phyloP scores from a whole-genome alignment of 1,284 basidiomycete species.

The Albatrellus sp. region DNA sequence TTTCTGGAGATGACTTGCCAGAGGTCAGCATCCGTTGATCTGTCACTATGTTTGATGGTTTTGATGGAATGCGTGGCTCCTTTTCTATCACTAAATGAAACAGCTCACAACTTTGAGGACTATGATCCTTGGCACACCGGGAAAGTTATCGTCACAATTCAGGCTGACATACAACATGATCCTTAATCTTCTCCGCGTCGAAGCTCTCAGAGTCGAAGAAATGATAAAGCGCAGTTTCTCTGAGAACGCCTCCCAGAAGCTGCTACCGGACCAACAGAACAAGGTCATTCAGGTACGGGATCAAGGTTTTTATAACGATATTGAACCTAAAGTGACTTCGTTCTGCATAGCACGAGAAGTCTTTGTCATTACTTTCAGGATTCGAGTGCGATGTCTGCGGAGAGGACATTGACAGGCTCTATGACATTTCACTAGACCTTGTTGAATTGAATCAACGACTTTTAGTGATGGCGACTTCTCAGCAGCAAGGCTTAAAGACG shows the following conservation, averaged over 20 bases:
- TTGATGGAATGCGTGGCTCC: not conserved
- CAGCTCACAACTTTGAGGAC: conserved; percentile 67
- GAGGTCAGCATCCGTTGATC: conserved; percentile 41
- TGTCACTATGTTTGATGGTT: not conserved
- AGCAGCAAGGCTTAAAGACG: conserved; percentile 59
- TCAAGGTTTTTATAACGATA: not conserved
- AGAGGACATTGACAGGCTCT: conserved; percentile 64
- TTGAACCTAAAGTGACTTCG: not conserved
- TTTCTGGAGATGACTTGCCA: conserved; percentile 76
- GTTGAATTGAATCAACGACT: conserved; percentile 58
- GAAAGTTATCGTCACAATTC: conserved; percentile 94
- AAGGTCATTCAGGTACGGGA: conserved; percentile 60
- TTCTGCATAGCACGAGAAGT: conserved; percentile 56
- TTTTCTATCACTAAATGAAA: conserved; percentile 2
- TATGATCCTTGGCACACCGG: conserved; percentile 91
- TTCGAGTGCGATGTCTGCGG: conserved; percentile 61
- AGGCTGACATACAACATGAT: conserved; percentile 99
- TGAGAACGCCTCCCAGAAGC: conserved; percentile 88
- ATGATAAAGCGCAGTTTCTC: conserved; percentile 99
- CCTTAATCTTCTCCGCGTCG: conserved; percentile 90
- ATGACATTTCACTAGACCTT: conserved; percentile 64
- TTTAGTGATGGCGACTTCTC: conserved; percentile 48
- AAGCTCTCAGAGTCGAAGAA: conserved; percentile 93
- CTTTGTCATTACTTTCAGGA: conserved; percentile 52
- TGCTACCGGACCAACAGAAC: conserved; percentile 89